phyloP scores from a whole-genome alignment of 2,329 filamentous ascomycete genomes.

The Monosporascus cannonballus region DNA sequence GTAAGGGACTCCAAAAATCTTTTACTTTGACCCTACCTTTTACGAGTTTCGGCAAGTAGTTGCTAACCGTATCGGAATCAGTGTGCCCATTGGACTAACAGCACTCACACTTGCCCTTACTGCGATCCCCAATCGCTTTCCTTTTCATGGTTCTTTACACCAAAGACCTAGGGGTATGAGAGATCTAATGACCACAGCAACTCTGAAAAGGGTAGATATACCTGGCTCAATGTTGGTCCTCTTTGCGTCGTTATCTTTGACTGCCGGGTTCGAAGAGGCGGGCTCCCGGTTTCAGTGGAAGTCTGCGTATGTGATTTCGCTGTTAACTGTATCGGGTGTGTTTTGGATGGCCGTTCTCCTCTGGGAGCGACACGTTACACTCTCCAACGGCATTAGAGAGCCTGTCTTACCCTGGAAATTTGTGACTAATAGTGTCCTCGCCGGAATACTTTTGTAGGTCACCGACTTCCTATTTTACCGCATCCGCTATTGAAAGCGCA shows the following conservation, averaged over 20 bases:
- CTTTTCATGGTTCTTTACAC: too few relatives aligned
- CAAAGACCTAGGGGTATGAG: too few relatives aligned
- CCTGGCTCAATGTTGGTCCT: too few relatives aligned
- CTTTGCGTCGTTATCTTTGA: too few relatives aligned
- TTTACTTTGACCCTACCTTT: background rate
- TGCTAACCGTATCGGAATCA: background rate
- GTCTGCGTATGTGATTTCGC: background rate
- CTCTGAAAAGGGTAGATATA: background rate
- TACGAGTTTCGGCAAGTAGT: background rate
- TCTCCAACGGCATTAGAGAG: background rate
- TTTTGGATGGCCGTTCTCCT: background rate
- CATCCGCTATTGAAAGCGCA: background rate
- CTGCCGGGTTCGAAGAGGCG: background rate
- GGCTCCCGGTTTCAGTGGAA: background rate
- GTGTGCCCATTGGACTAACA: too few relatives aligned
- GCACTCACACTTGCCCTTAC: too few relatives aligned
- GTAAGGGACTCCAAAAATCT: too few relatives aligned
- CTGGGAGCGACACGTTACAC: constrained; percentile 1
- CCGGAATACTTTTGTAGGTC: constrained; percentile 1
- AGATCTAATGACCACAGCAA: background rate
- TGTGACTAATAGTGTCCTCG: background rate
- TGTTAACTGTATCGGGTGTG: too few relatives aligned
- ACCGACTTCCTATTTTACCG: background rate
- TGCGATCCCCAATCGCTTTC: too few relatives aligned
- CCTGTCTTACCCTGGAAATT: background rate